phyloP scores from a whole-genome alignment of 495 filamentous ascomycete species.

The Neurospora hispaniola region DNA sequence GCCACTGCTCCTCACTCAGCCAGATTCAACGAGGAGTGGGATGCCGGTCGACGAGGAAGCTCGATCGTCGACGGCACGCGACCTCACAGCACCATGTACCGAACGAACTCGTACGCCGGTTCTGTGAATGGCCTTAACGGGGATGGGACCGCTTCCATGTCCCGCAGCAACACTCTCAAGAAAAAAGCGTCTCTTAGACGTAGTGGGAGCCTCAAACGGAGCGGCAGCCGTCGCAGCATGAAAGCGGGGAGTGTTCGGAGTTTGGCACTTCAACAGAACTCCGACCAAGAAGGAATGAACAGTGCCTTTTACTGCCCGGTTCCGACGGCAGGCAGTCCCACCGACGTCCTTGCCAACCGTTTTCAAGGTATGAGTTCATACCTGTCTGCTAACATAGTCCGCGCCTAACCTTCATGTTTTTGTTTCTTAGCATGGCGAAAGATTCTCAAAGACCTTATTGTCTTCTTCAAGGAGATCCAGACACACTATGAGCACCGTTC shows the following conservation, averaged over 20 bases:
- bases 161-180: conserved; percentile 68
- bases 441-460: conserved; percentile 85
- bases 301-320: conserved; percentile 84
- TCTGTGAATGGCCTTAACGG: conserved; percentile 20
- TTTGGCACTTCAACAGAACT: conserved; percentile 50
- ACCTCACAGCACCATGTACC: conserved; percentile 32
- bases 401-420: conserved; percentile 5
- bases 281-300: conserved; percentile 60
- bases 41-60: conserved; percentile 53
- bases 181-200: conserved; percentile 74
- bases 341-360: conserved; percentile 77
- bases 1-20: conserved; percentile 19
- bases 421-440: conserved; percentile 72
- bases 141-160: conserved; percentile 33
- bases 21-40: conserved; percentile 63
- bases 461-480: conserved; percentile 91
- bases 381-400: background rate
- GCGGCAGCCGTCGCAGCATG: conserved; percentile 62
- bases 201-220: conserved; percentile 65
- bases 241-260: conserved; percentile 75
- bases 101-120: conserved; percentile 38
- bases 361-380: conserved; percentile 65
- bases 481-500: conserved; percentile 77
- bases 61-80: conserved; percentile 43
- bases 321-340: conserved; percentile 77